These are phyloP conservation scores for Podaxis carcinomalis DNA, from an alignment of 768 basidiomycete genomes.

Conservation along the genomic window DNA sequence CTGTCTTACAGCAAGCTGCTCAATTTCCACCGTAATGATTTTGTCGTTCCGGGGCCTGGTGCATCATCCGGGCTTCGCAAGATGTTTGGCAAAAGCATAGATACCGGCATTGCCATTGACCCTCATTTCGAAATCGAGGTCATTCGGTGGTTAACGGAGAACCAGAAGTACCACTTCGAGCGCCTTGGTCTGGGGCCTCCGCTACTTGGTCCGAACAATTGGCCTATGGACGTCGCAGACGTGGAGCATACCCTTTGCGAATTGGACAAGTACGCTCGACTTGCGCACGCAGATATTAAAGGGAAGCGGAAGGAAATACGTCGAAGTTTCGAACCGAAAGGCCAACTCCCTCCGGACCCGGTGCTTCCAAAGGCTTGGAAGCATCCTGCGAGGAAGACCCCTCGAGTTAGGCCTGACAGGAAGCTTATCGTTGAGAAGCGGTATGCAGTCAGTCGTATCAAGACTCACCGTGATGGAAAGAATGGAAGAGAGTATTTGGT, in stretches of 20 bases:
- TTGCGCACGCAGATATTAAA: slow-evolving; percentile 42
- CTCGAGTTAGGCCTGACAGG: slow-evolving; percentile 37
- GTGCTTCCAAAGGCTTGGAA: slow-evolving; percentile 55
- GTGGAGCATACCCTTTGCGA: slow-evolving; percentile 80
- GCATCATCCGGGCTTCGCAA: slow-evolving; percentile 62
- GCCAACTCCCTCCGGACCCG: slow-evolving; percentile 20
- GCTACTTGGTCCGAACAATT: slow-evolving; percentile 41
- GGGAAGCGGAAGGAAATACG: slow-evolving; percentile 36
- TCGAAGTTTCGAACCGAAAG: slow-evolving; percentile 29
- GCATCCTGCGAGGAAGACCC: slow-evolving; percentile 34
- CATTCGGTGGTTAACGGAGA: slow-evolving; percentile 59
- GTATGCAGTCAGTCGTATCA: slow-evolving; percentile 35
- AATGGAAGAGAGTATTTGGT: slow-evolving; percentile 42
- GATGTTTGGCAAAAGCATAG: slow-evolving; percentile 50
- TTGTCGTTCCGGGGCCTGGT: slow-evolving; percentile 67
- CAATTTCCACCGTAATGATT: slow-evolving; percentile 63
- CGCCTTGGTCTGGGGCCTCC: slow-evolving; percentile 52
- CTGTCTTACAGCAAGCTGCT: slow-evolving; percentile 54
- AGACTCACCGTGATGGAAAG: slow-evolving; percentile 30
- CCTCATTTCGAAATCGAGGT: slow-evolving; percentile 49
- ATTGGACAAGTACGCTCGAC: slow-evolving; percentile 71
- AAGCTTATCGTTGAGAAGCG: slow-evolving; percentile 37
- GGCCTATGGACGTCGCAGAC: slow-evolving; percentile 62
- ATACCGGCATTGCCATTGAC: slow-evolving; percentile 22
- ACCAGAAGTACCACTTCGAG: slow-evolving; percentile 57